phyloP scores from a whole-genome alignment of 805 yeast genomes.

The Blastobotrys americana region DNA sequence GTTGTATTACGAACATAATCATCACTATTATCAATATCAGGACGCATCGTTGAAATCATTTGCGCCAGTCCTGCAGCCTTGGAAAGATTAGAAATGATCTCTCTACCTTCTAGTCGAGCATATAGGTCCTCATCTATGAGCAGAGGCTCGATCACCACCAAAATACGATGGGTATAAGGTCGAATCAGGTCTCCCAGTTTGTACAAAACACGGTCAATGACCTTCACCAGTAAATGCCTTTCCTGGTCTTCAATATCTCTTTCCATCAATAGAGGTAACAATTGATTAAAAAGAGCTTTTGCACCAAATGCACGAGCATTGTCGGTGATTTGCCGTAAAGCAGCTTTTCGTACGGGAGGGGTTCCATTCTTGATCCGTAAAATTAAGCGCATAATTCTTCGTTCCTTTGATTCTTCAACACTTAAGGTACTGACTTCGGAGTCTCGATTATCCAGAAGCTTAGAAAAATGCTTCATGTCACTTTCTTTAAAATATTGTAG shows the following conservation, averaged over 20 bases:
- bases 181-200: conserved; percentile 56
- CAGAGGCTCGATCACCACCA: conserved; percentile 71
- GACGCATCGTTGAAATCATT: conserved; percentile 70
- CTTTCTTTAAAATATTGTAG: conserved; percentile 59
- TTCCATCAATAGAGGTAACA: conserved; percentile 73
- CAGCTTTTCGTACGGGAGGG: conserved; percentile 56
- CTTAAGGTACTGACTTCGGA: conserved; percentile 33
- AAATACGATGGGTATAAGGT: conserved; percentile 66
- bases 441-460: conserved; percentile 36
- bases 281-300: conserved; percentile 53
- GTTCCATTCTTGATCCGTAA: conserved; percentile 73
- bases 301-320: conserved; percentile 64
- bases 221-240: conserved; percentile 71
- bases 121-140: conserved; percentile 70
- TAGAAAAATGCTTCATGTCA: conserved; percentile 69
- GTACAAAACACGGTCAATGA: conserved; percentile 60
- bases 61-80: conserved; percentile 77
- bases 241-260: conserved; percentile 71
- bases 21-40: conserved; percentile 76
- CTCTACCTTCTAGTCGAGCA: conserved; percentile 73
- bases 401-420: conserved; percentile 49
- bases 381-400: conserved; percentile 54
- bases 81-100: conserved; percentile 64
- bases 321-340: conserved; percentile 60
- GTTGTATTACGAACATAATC: conserved; percentile 73